phyloP scores from a whole-genome alignment of 805 yeast species.

The Wickerhamomyces tratensis region DNA sequence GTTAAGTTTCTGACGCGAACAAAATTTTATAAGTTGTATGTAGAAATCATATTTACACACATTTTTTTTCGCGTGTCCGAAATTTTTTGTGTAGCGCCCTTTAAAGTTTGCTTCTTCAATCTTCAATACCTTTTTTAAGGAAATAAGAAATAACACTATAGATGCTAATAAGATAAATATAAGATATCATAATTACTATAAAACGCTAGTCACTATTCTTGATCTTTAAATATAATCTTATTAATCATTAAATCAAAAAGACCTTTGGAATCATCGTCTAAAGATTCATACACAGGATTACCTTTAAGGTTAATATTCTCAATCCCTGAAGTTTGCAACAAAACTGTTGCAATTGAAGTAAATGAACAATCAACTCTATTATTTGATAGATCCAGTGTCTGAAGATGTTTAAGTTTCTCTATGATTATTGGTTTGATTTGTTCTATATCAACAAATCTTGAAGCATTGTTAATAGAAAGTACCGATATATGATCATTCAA shows the following conservation, averaged over 20 bases:
- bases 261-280: neutral
- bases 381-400: conserved; percentile 2
- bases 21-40: too few relatives aligned
- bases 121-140: too few relatives aligned
- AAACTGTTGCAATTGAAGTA: neutral
- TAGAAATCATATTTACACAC: too few relatives aligned
- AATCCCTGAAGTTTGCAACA: neutral
- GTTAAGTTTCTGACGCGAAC: too few relatives aligned
- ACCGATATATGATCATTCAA: neutral
- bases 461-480: neutral
- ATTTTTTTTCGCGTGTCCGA: too few relatives aligned
- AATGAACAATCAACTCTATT: conserved; percentile 1
- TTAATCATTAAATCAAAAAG: neutral
- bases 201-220: too few relatives aligned
- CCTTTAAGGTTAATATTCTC: neutral
- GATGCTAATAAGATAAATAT: too few relatives aligned
- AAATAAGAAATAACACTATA: too few relatives aligned
- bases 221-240: too few relatives aligned
- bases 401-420: neutral
- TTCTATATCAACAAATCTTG: neutral
- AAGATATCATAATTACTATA: too few relatives aligned
- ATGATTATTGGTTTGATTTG: neutral
- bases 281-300: neutral
- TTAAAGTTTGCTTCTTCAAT: too few relatives aligned
- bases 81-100: too few relatives aligned